Percentiles rank a stretch among this genome's conserved stretches.
Conservation (phyloP, 1,139 yeast species). For the Diutina pseudorugosa region DNA sequence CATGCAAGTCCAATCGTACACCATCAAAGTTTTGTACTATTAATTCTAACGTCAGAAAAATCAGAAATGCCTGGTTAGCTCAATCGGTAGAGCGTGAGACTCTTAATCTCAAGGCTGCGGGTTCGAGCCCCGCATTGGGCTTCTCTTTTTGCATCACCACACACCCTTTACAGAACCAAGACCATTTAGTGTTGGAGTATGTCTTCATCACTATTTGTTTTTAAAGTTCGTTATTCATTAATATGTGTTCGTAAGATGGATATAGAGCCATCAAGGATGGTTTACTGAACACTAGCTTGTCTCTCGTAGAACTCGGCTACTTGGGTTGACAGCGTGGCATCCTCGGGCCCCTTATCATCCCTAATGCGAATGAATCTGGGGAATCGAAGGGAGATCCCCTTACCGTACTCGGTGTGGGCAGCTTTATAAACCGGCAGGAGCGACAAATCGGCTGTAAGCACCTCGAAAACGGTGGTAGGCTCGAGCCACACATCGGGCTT, state of each 20-base stretch:
- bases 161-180: too few relatives aligned
- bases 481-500: conserved; percentile 96
- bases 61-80: conserved; percentile 9
- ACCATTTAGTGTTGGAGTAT: too few relatives aligned
- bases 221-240: not conserved
- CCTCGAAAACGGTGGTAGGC: conserved; percentile 80
- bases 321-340: conserved; percentile 82
- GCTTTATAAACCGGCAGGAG: conserved; percentile 90
- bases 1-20: too few relatives aligned
- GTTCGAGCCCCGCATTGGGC: conserved; percentile 6
- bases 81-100: conserved; percentile 18
- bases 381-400: conserved; percentile 83
- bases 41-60: too few relatives aligned
- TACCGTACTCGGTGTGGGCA: conserved; percentile 63
- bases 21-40: too few relatives aligned
- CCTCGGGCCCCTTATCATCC: conserved; percentile 81
- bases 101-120: conserved; percentile 13
- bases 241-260: not conserved
- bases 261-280: too few relatives aligned
- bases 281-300: conserved; percentile 42
- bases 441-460: conserved; percentile 86
- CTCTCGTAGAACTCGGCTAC: conserved; percentile 80
- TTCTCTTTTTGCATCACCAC: not conserved
- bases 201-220: too few relatives aligned
- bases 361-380: conserved; percentile 81